Evolutionary conservation across 2,329 filamentous ascomycete species (phyloP), one percentile per base, ranked within the genome.

Genomic region (Plectosphaerella plurivora): DNA sequence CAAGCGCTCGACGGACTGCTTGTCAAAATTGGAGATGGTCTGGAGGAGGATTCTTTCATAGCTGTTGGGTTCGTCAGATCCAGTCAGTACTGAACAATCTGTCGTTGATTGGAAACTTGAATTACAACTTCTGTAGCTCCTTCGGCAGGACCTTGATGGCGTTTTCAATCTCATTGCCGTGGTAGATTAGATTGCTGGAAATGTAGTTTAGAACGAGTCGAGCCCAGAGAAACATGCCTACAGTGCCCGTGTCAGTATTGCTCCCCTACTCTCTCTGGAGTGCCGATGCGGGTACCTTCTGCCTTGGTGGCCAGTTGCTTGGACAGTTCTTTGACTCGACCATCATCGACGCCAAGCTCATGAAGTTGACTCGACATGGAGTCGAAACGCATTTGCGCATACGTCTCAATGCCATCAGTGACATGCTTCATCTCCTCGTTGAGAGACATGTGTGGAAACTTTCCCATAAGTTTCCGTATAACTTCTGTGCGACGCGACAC

Each of bases 191-290:
- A 25, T 68, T 67, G 12, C 39, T 60, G 0, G 56, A 44, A 3
- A 70, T 49, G 24, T 65, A 68, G 35, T 69, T 63, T 2, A 70
- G 53, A 0, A 71, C 66, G 3, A 71, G 57, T 7, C 67, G 54
- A 24, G 67, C 68, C 35, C 62, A 71, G 1, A 70, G 55, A 52
- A 71, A 71, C 66, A 71, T 71, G 3, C 66, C 68, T 68, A 9
- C 2, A 10, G 4, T 14, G 25, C 15, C 5, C n/a, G 3, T 5
- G 47, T 49, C 46, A 53, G 47, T 9, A 5, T 14, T 18, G 11
- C 22, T 11, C 14, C 5, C 37, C 18, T 9, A 7, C 9, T 12
- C 28, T 10, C 28, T 8, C 22, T 22, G 22, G 12, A 35, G 7
- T 33, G 36, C 33, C 22, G 16, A 16, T 16, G 8, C 11, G 16